Conservation (phyloP, 441 rosid genomes). For the Populus hybrid region DNA sequence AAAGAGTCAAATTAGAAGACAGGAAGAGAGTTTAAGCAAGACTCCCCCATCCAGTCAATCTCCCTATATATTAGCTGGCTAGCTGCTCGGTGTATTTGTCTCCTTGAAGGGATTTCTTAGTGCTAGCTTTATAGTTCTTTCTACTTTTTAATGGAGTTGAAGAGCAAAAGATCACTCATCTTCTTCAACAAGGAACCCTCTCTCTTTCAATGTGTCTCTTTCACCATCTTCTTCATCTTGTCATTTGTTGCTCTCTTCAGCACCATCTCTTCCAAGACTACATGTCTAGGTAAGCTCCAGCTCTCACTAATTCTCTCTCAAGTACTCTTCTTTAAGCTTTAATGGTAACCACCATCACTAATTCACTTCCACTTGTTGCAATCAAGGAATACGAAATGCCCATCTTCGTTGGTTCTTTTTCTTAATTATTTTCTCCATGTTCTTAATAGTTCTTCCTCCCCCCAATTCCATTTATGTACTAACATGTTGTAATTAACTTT, state of each 20-base stretch:
- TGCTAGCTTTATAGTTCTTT: background rate
- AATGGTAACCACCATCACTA: background rate
- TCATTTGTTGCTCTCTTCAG: slow-evolving; percentile 20
- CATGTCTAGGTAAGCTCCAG: slow-evolving; percentile 26
- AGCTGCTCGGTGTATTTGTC: background rate
- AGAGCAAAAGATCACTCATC: slow-evolving; percentile 14
- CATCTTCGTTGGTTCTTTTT: background rate
- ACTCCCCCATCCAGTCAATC: background rate
- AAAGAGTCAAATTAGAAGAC: background rate
- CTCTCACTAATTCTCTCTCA: background rate
- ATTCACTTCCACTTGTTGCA: too few relatives aligned
- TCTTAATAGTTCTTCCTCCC: background rate
- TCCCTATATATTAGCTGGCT: background rate
- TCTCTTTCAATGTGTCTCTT: background rate
- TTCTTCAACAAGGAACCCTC: slow-evolving; percentile 8
- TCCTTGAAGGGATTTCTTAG: background rate
- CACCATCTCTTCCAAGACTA: slow-evolving; percentile 18
- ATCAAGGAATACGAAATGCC: background rate
- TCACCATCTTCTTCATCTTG: slow-evolving; percentile 20
- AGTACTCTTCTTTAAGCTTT: background rate
- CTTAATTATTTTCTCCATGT: background rate
- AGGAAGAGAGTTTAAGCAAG: background rate
- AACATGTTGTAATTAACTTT: background rate
- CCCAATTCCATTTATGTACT: background rate
- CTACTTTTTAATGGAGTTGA: slow-evolving; percentile 28